These are phyloP conservation scores for Hericium rajendrae DNA, from an alignment of 768 basidiomycete genomes.

Conservation along the genomic window DNA sequence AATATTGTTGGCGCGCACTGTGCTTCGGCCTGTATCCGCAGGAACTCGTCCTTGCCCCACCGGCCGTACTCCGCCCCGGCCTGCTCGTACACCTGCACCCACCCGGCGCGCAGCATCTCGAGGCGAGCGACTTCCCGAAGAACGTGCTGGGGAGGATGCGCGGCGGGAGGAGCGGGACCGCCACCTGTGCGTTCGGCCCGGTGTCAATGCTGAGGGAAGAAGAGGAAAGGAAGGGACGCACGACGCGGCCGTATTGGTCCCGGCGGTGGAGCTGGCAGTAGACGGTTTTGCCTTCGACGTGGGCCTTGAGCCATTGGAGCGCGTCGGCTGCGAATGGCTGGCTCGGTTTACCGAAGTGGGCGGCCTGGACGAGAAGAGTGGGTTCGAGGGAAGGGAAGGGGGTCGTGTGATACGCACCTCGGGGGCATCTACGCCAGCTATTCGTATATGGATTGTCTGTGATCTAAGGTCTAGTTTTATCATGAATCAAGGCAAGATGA, in stretches of 20 bases:
- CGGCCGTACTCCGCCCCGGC: slow-evolving; percentile 73
- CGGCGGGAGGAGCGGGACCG: slow-evolving; percentile 48
- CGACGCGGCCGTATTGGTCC: slow-evolving; percentile 82
- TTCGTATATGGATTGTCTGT: slow-evolving; percentile 77
- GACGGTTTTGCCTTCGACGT: slow-evolving; percentile 47
- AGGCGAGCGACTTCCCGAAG: slow-evolving; percentile 43
- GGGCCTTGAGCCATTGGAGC: slow-evolving; percentile 55
- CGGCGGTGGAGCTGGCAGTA: slow-evolving; percentile 63
- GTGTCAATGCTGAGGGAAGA: background rate
- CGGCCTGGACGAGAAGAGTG: slow-evolving; percentile 32
- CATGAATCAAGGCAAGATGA: background rate
- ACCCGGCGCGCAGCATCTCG: slow-evolving; percentile 76
- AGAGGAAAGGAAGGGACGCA: slow-evolving; percentile 28
- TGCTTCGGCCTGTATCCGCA: slow-evolving; percentile 53
- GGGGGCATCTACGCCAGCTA: slow-evolving; percentile 89
- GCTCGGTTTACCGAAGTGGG: slow-evolving; percentile 74
- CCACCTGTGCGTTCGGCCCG: slow-evolving; percentile 41
- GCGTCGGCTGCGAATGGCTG: slow-evolving; percentile 74
- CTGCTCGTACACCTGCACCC: slow-evolving; percentile 68
- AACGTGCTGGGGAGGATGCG: slow-evolving; percentile 43
- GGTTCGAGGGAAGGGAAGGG: background rate
- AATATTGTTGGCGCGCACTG: slow-evolving; percentile 36
- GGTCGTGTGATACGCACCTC: slow-evolving; percentile 43
- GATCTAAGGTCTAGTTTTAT: slow-evolving; percentile 52
- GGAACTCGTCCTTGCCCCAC: slow-evolving; percentile 53